Percentiles rank a stretch among this genome's conserved stretches.
phyloP scores from a whole-genome alignment of 805 yeast genomes.

The Candida orba region DNA sequence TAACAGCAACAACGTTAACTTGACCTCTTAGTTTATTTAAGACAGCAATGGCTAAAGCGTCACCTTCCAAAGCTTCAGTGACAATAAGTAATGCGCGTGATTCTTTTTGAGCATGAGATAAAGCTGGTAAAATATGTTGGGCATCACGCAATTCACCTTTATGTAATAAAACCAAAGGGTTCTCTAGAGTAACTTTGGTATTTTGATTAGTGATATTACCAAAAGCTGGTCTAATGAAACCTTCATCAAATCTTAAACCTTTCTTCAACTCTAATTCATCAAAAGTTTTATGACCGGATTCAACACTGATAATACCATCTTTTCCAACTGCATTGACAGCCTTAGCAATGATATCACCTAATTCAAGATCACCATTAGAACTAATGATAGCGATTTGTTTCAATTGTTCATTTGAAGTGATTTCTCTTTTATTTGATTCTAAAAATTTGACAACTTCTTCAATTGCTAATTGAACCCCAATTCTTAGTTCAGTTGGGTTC shows the following conservation, averaged over 20 bases:
- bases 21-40: slow-evolving; percentile 97
- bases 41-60: slow-evolving; percentile 96
- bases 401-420: slow-evolving; percentile 89
- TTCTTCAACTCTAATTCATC: slow-evolving; percentile 96
- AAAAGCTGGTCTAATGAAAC: slow-evolving; percentile 94
- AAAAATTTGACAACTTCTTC: slow-evolving; percentile 84
- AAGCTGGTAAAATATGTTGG: slow-evolving; percentile 71
- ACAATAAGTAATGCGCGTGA: slow-evolving; percentile 90
- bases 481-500: slow-evolving; percentile 96
- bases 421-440: slow-evolving; percentile 81
- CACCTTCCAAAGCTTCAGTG: slow-evolving; percentile 97
- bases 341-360: slow-evolving; percentile 82
- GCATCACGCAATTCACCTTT: slow-evolving; percentile 17
- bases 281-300: slow-evolving; percentile 94
- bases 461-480: slow-evolving; percentile 96
- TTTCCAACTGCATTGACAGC: slow-evolving; percentile 99
- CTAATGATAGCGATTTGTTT: slow-evolving; percentile 98
- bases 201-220: slow-evolving; percentile 74
- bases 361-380: slow-evolving; percentile 92
- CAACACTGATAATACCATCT: slow-evolving; percentile 97
- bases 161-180: slow-evolving; percentile 71
- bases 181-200: slow-evolving; percentile 88
- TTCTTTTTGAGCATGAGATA: slow-evolving; percentile 86
- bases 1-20: slow-evolving; percentile 94
- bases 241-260: slow-evolving; percentile 98